Evolutionary conservation across 495 filamentous ascomycete genomes (phyloP).

Genomic region (Podospora comata): DNA sequence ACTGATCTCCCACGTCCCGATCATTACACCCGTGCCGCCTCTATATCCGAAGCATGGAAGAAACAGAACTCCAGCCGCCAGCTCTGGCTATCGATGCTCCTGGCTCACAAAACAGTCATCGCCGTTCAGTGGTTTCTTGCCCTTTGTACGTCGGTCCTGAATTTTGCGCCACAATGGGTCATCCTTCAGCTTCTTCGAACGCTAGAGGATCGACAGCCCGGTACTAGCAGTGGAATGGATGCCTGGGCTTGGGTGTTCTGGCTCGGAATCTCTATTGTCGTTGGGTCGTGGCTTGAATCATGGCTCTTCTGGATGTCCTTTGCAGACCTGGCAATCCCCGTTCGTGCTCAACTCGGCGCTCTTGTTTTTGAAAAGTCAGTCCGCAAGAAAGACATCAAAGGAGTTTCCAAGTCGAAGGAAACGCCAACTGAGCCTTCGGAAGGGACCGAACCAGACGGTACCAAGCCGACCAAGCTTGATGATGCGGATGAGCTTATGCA

Average conservation of each 20-base stretch:
- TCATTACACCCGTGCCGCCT: constrained; percentile 45
- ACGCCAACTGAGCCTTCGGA: constrained; percentile 21
- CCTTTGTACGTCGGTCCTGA: constrained; percentile 50
- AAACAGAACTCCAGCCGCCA: constrained; percentile 44
- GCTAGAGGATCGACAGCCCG: constrained; percentile 57
- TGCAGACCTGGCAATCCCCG: constrained; percentile 59
- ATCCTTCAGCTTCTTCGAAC: constrained; percentile 60
- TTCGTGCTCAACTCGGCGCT: constrained; percentile 67
- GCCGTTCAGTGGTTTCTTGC: constrained; percentile 55
- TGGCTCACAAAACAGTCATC: constrained; percentile 53
- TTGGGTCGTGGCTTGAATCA: constrained; percentile 56
- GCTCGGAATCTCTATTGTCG: constrained; percentile 56
- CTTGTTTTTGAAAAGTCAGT: constrained; percentile 75
- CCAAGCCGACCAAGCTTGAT: constrained; percentile 42
- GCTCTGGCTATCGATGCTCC: constrained; percentile 60
- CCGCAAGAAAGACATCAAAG: constrained; percentile 73
- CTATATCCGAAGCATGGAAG: constrained; percentile 52
- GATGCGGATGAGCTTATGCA: constrained; percentile 48
- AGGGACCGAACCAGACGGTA: constrained; percentile 24
- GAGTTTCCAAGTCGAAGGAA: constrained; percentile 30
- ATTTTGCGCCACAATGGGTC: constrained; percentile 68
- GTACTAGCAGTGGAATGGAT: constrained; percentile 40
- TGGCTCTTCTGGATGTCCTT: constrained; percentile 65
- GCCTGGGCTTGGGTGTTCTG: constrained; percentile 67
- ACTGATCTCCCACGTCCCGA: constrained; percentile 58